Conservation (phyloP, 305 asterid species). For the Rubia peregrina region DNA sequence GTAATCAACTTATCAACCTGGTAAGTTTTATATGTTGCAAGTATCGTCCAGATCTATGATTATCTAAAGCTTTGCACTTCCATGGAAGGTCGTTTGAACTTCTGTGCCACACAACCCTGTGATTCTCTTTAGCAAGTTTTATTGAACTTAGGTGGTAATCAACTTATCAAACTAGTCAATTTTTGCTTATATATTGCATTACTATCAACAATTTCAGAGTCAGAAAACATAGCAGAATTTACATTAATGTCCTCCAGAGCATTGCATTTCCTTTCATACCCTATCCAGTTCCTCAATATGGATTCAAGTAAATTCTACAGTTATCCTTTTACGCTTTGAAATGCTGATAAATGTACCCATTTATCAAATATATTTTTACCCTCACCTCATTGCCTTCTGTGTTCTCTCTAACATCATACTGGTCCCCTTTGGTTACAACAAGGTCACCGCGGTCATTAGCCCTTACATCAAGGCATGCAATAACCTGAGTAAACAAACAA, state of each 20-base stretch:
- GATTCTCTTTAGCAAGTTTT: background rate
- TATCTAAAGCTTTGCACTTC: background rate
- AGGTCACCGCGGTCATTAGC: conserved; percentile 85
- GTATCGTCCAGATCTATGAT: background rate
- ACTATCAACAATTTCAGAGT: background rate
- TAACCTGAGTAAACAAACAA: conserved; percentile 48
- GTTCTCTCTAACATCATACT: conserved; percentile 84
- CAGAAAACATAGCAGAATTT: background rate
- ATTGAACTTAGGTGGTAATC: background rate
- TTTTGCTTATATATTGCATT: background rate
- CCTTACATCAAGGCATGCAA: conserved; percentile 98
- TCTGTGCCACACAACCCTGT: background rate
- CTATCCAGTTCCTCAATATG: background rate
- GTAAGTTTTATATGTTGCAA: background rate
- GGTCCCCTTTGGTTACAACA: conserved; percentile 97
- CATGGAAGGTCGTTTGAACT: background rate
- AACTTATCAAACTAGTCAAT: background rate
- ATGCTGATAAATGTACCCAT: background rate
- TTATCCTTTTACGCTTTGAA: background rate
- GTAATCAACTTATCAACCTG: background rate
- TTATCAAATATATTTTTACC: background rate
- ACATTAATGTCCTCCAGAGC: background rate
- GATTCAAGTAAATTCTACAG: background rate
- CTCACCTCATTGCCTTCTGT: conserved; percentile 75
- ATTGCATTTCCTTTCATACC: background rate